Percentiles rank a stretch among this genome's conserved stretches.
Conservation (phyloP, 345 rosid species). For the Boechera divaricarpa region DNA sequence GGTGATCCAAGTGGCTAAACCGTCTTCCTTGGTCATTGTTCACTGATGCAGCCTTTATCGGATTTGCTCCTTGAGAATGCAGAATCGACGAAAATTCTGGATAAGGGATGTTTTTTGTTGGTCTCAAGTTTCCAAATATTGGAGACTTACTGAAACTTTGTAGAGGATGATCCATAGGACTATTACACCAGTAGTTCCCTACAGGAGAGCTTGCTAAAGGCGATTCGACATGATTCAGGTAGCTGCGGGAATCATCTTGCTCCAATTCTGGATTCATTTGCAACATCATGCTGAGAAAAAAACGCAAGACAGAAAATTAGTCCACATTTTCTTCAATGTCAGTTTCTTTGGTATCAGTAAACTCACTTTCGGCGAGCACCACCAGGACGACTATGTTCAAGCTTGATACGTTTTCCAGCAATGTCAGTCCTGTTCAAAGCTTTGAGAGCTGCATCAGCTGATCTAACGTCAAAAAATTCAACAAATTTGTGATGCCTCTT, state of each 20-base stretch:
- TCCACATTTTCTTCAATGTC: not conserved
- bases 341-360: constrained; percentile 12
- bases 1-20: constrained; percentile 48
- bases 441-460: constrained; percentile 79
- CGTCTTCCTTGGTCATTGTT: constrained; percentile 57
- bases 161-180: constrained; percentile 59
- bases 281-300: constrained; percentile 55
- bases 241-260: constrained; percentile 61
- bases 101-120: constrained; percentile 45
- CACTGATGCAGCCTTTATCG: constrained; percentile 54
- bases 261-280: constrained; percentile 70
- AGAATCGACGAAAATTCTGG: constrained; percentile 63
- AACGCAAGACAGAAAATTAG: not conserved
- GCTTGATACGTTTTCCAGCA: constrained; percentile 85
- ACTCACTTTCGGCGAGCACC: constrained; percentile 75
- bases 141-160: constrained; percentile 56
- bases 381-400: constrained; percentile 89
- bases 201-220: constrained; percentile 64
- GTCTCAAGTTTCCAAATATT: constrained; percentile 52
- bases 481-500: constrained; percentile 86
- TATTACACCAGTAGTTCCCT: constrained; percentile 57
- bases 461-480: constrained; percentile 82
- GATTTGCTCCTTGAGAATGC: constrained; percentile 50
- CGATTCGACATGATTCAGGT: constrained; percentile 58
- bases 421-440: constrained; percentile 73